Base-by-base conservation (phyloP, 2,329 filamentous ascomycete species). In the Periglandula ipomoeae region DNA sequence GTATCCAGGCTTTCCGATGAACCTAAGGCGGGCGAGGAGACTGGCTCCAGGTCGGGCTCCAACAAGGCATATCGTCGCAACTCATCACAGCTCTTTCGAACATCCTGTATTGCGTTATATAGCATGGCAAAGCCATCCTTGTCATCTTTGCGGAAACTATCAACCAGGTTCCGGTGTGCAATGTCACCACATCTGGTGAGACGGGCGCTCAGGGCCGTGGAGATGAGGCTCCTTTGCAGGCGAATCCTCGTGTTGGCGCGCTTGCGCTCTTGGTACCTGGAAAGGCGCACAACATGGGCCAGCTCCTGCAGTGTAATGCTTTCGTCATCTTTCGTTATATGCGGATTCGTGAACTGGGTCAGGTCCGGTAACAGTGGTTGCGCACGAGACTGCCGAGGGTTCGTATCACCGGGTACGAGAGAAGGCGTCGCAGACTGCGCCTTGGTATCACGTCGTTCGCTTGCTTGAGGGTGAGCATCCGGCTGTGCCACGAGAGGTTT, bases 221-320 rank as follows among this genome's bases (percentile, higher is more conserved):
- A 86, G 47, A 90, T 79, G 52, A 90, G 71, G 61, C 79, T 86
- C 60, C 84, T 76, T 63, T 89, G 85, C 47, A 93, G 74, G 50
- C 85, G 82, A 55, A 85, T 73, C 56, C 87, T 78, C 41, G 83
- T 85, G 61, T 84, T 83, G 55, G 78, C 75, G 68, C 85, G 81
- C 73, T 87, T 86, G 72, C 85, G 84, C 73, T 88, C 84, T 67
- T 91, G 87, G 64, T 89, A 89, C 59, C 83, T 85, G 62, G 85
- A 85, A 53, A 89, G 72, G 52, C 85, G 81, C 55, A 89, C 84
- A 58, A 90, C 68, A 64, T 89, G 85, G 46, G 85, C 85, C 56
- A 91, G 78, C 66, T 90, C 85, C 59, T 87, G 81, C 52, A 91
- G 72, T 13, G 82, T 85, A 41, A 84, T 87, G 50, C 79, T 78